Conservation (phyloP, 306 rosid genomes). For the Begonia fuchsioides region DNA sequence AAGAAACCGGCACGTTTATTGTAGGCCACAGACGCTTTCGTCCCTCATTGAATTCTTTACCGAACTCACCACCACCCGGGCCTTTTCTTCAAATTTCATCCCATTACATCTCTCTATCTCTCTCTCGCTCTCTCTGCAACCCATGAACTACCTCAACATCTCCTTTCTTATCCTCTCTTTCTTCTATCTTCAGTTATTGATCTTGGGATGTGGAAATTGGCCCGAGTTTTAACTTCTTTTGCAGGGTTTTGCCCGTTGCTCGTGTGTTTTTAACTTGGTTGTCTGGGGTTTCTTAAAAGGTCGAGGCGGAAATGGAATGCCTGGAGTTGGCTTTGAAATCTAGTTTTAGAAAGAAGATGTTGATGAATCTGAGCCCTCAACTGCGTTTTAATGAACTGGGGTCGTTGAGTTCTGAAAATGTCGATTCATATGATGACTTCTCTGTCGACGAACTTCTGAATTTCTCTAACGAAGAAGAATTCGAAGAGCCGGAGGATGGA, state of each 20-base stretch:
- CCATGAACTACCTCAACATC: slow-evolving; percentile 4
- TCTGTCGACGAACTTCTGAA: slow-evolving; percentile 69
- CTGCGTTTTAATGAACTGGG: slow-evolving; percentile 22
- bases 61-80: slow-evolving; percentile 51
- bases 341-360: slow-evolving; percentile 38
- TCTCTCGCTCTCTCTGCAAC: neutral
- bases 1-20: slow-evolving; percentile 35
- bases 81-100: slow-evolving; percentile 31
- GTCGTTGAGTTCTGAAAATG: slow-evolving; percentile 25
- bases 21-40: slow-evolving; percentile 38
- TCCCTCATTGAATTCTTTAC: slow-evolving; percentile 77
- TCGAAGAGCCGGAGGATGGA: slow-evolving; percentile 20
- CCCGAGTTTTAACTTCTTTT: neutral
- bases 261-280: neutral
- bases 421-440: slow-evolving; percentile 37
- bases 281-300: slow-evolving; percentile 11
- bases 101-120: slow-evolving; percentile 15
- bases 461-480: slow-evolving; percentile 47
- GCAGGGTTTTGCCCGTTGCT: neutral
- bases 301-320: slow-evolving; percentile 57
- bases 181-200: slow-evolving; percentile 6
- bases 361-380: slow-evolving; percentile 26
- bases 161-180: neutral
- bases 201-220: neutral
- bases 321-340: slow-evolving; percentile 55